A percentile compares a stretch with the other conserved stretches of the same genome.
Evolutionary conservation across 2,329 filamentous ascomycete genomes (phyloP).

Genomic region (Penicillium digitatum): DNA sequence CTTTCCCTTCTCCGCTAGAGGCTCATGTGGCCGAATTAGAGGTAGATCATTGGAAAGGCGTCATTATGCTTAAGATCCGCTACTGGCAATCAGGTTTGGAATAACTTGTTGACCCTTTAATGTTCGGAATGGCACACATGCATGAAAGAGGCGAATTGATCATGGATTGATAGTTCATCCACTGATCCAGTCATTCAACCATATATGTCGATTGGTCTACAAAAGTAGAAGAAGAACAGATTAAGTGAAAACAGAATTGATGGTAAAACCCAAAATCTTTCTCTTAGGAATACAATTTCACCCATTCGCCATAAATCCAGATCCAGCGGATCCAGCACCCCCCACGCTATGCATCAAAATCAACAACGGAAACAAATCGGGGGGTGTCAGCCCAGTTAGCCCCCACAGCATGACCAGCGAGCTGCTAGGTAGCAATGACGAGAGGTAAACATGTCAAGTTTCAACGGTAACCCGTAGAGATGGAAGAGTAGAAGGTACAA

Average conservation of each 20-base stretch:
- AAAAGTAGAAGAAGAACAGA: not conserved
- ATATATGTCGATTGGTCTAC: not conserved
- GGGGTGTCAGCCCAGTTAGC: not conserved
- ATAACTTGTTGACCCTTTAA: not conserved
- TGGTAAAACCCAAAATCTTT: constrained; percentile 3
- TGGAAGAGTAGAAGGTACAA: constrained; percentile 1
- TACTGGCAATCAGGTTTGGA: not conserved
- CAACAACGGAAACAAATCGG: constrained; percentile 7
- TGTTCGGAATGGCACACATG: not conserved
- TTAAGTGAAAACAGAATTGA: not conserved
- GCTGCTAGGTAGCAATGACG: constrained; percentile 11
- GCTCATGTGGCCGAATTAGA: not conserved
- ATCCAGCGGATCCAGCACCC: constrained; percentile 13
- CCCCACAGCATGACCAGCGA: constrained; percentile 7
- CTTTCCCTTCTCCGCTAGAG: not conserved
- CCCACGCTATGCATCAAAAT: constrained; percentile 33
- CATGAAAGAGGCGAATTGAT: not conserved
- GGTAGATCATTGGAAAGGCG: not conserved
- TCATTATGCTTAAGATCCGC: not conserved
- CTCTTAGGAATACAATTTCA: constrained; percentile 15
- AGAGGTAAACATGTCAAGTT: not conserved
- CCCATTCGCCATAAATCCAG: constrained; percentile 14
- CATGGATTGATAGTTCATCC: not conserved
- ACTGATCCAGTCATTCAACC: not conserved
- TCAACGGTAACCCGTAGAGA: constrained; percentile 4